Evolutionary conservation across 129 eudicot genomes (phyloP), one percentile per base, ranked within the genome.

Genomic region (Flaveria bidentis): DNA sequence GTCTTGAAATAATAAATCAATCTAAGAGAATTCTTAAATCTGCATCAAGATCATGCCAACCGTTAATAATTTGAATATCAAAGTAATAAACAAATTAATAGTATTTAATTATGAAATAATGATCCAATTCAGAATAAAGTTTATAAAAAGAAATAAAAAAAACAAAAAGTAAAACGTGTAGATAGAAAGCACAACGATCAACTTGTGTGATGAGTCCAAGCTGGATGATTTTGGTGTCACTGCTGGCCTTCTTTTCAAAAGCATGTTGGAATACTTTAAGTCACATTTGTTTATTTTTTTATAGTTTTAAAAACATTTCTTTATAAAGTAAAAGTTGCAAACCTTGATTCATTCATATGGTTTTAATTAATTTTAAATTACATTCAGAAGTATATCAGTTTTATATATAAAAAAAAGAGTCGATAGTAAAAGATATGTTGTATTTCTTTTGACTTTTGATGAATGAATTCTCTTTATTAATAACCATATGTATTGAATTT

Each of bases 221-320:
- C 80, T 74, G 84, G 84, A 56, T 22, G 47, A 56, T 53, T 15
- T 39, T 66, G 51, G 25, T 66, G 71, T 51, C 70, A 36, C 13
- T 74, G 70, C 70, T 73, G 75, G 61, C 52, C 53, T 74, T 66
- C 75, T 80, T 80, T 80, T 53, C 63, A 45, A 74, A 80, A 80
- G 62, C 53, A 66, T 74, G 44, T 42, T 66, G 45, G 55, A 76
- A 36, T 66, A 53, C 39, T 80, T 57, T 17, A 78, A 68, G 2
- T 51, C 23, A 18, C 10, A 12, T 56, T 45, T 45, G 18, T 7
- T 17, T 78, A 14, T 39, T 9, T 26, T 73, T 73, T 66, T 44
- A 42, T 33, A 62, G 10, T 64, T 51, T 39, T n/a, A 23, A 55
- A n/a, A 8, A 52, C 4, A 65, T 28, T 42, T 30, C 4, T 28